Evolutionary conservation across 2,329 filamentous ascomycete species (phyloP).

Genomic region (Drechslerella coelobrocha): DNA sequence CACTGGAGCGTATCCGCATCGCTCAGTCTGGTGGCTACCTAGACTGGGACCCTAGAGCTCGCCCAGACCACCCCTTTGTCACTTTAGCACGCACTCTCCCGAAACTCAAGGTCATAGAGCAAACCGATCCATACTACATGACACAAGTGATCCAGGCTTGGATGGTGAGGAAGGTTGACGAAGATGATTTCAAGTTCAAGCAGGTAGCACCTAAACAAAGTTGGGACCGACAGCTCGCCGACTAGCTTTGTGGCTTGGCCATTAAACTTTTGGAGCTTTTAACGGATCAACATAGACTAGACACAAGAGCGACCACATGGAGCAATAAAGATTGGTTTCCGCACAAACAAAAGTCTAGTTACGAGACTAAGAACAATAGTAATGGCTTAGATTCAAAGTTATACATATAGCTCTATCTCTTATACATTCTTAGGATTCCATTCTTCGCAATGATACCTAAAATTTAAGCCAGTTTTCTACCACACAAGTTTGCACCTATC

Average conservation of each 20-base stretch:
- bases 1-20: slow-evolving; percentile 9
- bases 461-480: no score
- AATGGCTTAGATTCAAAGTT: no score
- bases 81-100: slow-evolving; percentile 7
- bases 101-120: slow-evolving; percentile 19
- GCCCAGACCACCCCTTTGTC: slow-evolving; percentile 18
- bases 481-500: no score
- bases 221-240: slow-evolving; percentile 10
- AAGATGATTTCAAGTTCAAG: slow-evolving; percentile 9
- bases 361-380: no score
- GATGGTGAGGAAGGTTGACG: neutral
- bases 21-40: slow-evolving; percentile 4
- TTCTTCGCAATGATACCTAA: neutral
- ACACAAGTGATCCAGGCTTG: slow-evolving; percentile 16
- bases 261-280: no score
- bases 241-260: no score
- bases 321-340: no score
- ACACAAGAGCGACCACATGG: no score
- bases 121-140: slow-evolving; percentile 34
- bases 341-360: no score
- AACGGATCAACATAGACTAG: no score
- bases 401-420: neutral
- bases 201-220: neutral
- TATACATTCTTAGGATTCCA: neutral
- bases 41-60: slow-evolving; percentile 8